Percentiles rank a stretch among this genome's conserved stretches.
Evolutionary conservation across 495 filamentous ascomycete species (phyloP).

Genomic region (Xylaria nigripes): DNA sequence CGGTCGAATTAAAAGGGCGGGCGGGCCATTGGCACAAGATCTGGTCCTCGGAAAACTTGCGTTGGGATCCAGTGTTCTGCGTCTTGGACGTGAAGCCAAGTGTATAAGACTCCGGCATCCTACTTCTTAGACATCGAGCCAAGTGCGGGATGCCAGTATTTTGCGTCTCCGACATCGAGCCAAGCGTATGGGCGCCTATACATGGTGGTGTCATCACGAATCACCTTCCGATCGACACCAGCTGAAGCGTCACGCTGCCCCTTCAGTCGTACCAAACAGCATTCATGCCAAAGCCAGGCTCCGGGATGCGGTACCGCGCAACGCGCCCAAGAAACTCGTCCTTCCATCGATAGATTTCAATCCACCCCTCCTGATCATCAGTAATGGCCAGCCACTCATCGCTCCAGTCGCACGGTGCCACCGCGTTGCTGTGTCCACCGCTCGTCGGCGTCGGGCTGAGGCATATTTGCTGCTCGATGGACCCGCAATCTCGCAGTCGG

Average conservation of each 20-base stretch:
- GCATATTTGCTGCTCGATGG: conserved; percentile 66
- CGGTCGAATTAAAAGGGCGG: neutral
- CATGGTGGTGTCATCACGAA: neutral
- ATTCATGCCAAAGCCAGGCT: conserved; percentile 84
- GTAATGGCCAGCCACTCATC: conserved; percentile 81
- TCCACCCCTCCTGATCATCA: conserved; percentile 72
- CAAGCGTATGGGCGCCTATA: neutral
- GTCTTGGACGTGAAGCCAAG: neutral
- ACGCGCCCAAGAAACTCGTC: conserved; percentile 71
- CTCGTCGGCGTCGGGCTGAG: conserved; percentile 77
- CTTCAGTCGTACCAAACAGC: conserved; percentile 77
- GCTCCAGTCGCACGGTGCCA: conserved; percentile 68
- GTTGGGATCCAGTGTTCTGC: neutral
- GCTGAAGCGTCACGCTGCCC: neutral
- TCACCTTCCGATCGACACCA: neutral
- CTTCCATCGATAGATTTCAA: conserved; percentile 79
- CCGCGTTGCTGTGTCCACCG: conserved; percentile 78
- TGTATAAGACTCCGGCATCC: neutral
- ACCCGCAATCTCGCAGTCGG: conserved; percentile 57
- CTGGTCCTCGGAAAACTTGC: neutral
- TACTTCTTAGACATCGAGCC: neutral
- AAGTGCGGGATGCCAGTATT: neutral
- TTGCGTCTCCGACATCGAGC: neutral
- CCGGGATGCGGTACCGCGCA: conserved; percentile 62
- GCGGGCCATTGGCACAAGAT: neutral